Percentiles rank a stretch among this genome's conserved stretches.
These are phyloP conservation scores for Chrysanthemum seticuspe DNA, from an alignment of 129 eudicot species.

Conservation along the genomic window DNA sequence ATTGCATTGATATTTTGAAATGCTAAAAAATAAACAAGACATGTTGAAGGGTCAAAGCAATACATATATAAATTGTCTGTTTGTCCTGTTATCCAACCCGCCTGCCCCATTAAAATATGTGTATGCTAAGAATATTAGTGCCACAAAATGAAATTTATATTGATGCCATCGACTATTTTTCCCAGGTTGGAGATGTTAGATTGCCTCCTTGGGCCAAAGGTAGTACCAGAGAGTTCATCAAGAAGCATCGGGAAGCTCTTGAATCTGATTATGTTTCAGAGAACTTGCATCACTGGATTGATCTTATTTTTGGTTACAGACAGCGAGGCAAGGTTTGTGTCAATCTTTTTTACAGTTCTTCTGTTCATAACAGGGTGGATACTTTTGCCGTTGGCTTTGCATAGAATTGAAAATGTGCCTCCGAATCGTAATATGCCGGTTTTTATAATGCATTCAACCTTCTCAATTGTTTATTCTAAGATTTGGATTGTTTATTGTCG, in stretches of 20 bases:
- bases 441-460: too few species aligned
- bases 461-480: too few species aligned
- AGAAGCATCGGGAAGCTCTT: slow-evolving; percentile 95
- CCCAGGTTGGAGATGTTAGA: slow-evolving; percentile 79
- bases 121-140: slow-evolving; percentile 4
- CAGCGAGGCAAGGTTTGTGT: slow-evolving; percentile 91
- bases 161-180: slow-evolving; percentile 21
- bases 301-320: slow-evolving; percentile 90
- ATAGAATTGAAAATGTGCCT: background rate
- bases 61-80: background rate
- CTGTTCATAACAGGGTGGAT: background rate
- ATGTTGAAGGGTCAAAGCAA: background rate
- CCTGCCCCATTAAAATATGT: background rate
- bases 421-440: too few species aligned
- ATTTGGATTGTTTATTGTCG: too few species aligned
- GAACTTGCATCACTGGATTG: slow-evolving; percentile 98
- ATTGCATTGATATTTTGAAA: background rate
- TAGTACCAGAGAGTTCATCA: slow-evolving; percentile 87
- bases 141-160: background rate
- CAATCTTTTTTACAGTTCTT: background rate
- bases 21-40: slow-evolving; percentile 1
- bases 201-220: slow-evolving; percentile 99
- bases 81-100: background rate
- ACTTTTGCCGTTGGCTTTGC: background rate
- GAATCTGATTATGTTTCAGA: slow-evolving; percentile 95